Evolutionary conservation across 768 basidiomycete genomes (phyloP).

Genomic region (Dioszegia crocea): DNA sequence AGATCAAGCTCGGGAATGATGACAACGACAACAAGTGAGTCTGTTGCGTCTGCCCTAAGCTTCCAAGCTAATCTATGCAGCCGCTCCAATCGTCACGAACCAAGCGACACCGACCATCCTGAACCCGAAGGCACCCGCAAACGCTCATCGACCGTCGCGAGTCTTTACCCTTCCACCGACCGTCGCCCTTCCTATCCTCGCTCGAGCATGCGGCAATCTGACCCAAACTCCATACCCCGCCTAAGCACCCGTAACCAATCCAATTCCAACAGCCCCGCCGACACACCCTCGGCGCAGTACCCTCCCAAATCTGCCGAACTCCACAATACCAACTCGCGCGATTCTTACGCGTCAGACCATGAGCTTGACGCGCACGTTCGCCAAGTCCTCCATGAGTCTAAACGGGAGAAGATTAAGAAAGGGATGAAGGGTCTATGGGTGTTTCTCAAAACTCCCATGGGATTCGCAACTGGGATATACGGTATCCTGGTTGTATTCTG

Average conservation of each 20-base stretch:
- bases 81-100: background rate
- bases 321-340: background rate
- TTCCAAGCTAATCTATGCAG: background rate
- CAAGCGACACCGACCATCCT: background rate
- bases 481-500: conserved; percentile 78
- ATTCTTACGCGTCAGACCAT: conserved; percentile 26
- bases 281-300: background rate
- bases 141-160: background rate
- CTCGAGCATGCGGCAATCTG: background rate
- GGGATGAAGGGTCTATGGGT: conserved; percentile 70
- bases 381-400: conserved; percentile 57
- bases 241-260: background rate
- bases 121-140: background rate
- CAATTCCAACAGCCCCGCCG: background rate
- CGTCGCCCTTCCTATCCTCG: background rate
- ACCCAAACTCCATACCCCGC: background rate
- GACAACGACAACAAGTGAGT: conserved; percentile 15
- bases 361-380: conserved; percentile 72
- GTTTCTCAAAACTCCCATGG: conserved; percentile 77
- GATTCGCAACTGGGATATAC: conserved; percentile 69
- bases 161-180: conserved; percentile 2
- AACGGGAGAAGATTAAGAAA: conserved; percentile 60
- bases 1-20: conserved; percentile 54
- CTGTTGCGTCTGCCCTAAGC: background rate
- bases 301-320: background rate